These are phyloP conservation scores for Ramichloridium luteum DNA, from an alignment of 2,329 filamentous ascomycete genomes.

Conservation along the genomic window DNA sequence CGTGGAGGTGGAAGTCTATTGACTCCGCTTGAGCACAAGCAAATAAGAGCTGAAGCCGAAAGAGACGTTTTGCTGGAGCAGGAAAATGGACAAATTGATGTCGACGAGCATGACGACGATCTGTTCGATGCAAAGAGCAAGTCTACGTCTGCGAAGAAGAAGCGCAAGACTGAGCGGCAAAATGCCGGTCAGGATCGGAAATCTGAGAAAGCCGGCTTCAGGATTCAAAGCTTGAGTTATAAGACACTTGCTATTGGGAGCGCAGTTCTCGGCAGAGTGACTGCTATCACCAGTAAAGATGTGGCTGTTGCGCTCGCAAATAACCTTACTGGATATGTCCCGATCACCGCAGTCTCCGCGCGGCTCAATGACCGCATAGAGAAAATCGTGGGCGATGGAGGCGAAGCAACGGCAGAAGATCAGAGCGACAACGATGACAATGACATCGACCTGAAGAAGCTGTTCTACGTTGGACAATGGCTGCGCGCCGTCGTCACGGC, in stretches of 20 bases:
- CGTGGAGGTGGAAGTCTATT: conserved; percentile 82
- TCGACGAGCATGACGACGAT: conserved; percentile 39
- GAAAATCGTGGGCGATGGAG: conserved; percentile 46
- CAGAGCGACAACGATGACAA: conserved; percentile 41
- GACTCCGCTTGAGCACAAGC: conserved; percentile 88
- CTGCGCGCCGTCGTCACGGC: conserved; percentile 72
- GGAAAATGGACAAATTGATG: conserved; percentile 46
- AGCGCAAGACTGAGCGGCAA: conserved; percentile 30
- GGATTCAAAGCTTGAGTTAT: conserved; percentile 67
- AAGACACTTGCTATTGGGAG: conserved; percentile 77
- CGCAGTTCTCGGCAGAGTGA: conserved; percentile 75
- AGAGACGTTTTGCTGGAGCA: conserved; percentile 87
- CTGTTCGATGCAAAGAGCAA: conserved; percentile 30
- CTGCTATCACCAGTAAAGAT: conserved; percentile 66
- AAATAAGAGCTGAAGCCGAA: conserved; percentile 87
- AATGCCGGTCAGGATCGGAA: conserved; percentile 30
- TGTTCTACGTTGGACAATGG: conserved; percentile 80
- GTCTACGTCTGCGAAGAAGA: conserved; percentile 34
- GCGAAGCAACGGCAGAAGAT: conserved; percentile 40
- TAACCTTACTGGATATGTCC: conserved; percentile 79
- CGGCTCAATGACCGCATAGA: conserved; percentile 66
- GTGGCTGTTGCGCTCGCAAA: conserved; percentile 78
- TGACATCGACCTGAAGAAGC: conserved; percentile 57
- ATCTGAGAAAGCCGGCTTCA: conserved; percentile 41
- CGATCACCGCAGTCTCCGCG: conserved; percentile 83